phyloP scores from a whole-genome alignment of 805 yeast genomes.

The Metschnikowia reukaufii region DNA sequence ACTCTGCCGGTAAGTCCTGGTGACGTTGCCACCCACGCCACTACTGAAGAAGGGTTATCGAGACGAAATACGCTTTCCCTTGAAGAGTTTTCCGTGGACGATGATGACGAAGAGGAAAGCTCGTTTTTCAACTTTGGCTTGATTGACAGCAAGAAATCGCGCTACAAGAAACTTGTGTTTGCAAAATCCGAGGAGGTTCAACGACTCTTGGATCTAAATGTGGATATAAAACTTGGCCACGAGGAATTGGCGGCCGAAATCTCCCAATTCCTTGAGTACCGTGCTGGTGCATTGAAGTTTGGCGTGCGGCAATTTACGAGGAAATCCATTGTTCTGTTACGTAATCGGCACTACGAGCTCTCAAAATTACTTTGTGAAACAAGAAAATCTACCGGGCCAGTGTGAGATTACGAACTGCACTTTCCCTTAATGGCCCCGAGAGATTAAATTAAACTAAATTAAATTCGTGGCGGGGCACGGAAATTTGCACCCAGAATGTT shows the following conservation, averaged over 20 bases:
- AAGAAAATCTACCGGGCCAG: neutral
- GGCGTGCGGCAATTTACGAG: constrained; percentile 34
- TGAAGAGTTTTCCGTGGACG: constrained; percentile 10
- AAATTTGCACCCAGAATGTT: constrained; percentile 13
- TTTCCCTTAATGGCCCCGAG: no score
- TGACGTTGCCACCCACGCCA: neutral
- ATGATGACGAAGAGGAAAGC: constrained; percentile 11
- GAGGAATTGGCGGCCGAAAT: constrained; percentile 64
- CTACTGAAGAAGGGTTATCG: constrained; percentile 1
- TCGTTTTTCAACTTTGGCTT: constrained; percentile 40
- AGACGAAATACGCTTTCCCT: constrained; percentile 10
- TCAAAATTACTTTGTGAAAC: constrained; percentile 4
- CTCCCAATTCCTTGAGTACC: constrained; percentile 56
- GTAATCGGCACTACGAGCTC: constrained; percentile 16
- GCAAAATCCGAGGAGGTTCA: constrained; percentile 41
- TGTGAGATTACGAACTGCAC: no score
- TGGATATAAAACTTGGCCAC: constrained; percentile 52
- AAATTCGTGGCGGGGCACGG: neutral
- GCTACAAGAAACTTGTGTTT: constrained; percentile 45
- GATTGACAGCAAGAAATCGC: constrained; percentile 52
- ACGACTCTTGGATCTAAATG: constrained; percentile 43
- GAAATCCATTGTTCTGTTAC: constrained; percentile 11
- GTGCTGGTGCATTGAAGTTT: constrained; percentile 40
- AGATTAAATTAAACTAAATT: no score
- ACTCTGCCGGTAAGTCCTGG: neutral